Evolutionary conservation across 2,329 filamentous ascomycete genomes (phyloP), one percentile per base, ranked within the genome.

Genomic region (Didymellaceae sp.): DNA sequence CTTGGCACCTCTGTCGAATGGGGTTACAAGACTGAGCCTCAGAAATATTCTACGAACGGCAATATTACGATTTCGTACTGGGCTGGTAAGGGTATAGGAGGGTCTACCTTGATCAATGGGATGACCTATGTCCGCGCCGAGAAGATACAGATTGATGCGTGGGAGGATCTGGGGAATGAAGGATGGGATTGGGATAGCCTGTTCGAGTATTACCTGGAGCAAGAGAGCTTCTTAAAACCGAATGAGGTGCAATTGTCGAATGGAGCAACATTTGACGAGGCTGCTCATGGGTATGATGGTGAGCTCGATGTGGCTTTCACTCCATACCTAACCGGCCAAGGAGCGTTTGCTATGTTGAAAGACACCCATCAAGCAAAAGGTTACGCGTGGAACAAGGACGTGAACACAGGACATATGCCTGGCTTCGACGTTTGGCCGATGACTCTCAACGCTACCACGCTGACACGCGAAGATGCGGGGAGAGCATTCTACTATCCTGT

Each of bases 401-500:
- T 72, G 1, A 78, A 80, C 56, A 67, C 66, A 10, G 78, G 79
- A 4, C 46, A 59, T 10, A 74, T 80, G 74, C 56, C 70, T n/a
- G 78, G 78, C 8, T 78, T 75, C 52, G 65, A 66, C 13, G 52
- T 74, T 2, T 78, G 71, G 62, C 75, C 77, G 2, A 70, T 68
- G 56, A 80, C 76, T 1, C 45, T 78, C 13, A 67, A 80, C 49
- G 52, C 63, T 1, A 61, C 63, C 2, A 62, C 65, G 13, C 66
- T 74, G 52, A 64, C 76, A 9, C 72, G 78, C 9, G 72, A 75
- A 47, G 78, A 81, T 63, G 76, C 79, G 26, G 78, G 76, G 4
- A 66, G 77, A 13, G 75, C 77, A 4, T 81, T 78, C 55, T 80
- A 79, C 56, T 78, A 69, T 44, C 77, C 78, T 1, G 60, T 76